Evolutionary conservation across 495 filamentous ascomycete species (phyloP).

Genomic region (Peziza echinospora): DNA sequence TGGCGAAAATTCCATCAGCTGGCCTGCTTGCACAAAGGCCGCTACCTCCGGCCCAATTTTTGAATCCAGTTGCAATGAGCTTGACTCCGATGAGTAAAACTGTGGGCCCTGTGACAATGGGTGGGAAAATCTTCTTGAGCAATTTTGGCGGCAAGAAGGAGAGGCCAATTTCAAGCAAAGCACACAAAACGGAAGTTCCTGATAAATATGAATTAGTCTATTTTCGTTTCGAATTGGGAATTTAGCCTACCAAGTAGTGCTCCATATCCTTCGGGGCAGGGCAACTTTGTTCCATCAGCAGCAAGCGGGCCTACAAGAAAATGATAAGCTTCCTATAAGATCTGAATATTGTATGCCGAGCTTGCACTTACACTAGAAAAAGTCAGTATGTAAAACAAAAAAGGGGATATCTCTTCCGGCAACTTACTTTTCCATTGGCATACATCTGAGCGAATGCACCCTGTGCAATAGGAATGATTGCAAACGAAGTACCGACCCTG

Average conservation of each 20-base stretch:
- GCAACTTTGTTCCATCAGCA: conserved; percentile 40
- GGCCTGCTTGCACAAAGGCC: conserved; percentile 38
- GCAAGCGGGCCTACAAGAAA: conserved; percentile 37
- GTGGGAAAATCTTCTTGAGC: conserved; percentile 64
- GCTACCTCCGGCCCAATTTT: conserved; percentile 66
- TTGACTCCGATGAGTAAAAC: conserved; percentile 57
- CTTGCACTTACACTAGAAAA: no score
- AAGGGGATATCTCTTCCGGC: no score
- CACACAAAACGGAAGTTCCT: conserved; percentile 49
- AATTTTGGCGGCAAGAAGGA: conserved; percentile 49
- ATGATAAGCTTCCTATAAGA: no score
- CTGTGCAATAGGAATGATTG: conserved; percentile 64
- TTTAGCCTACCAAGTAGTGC: conserved; percentile 37
- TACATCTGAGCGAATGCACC: conserved; percentile 76
- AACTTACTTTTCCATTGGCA: conserved; percentile 35
- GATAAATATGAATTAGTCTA: not conserved
- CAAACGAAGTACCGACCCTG: conserved; percentile 58
- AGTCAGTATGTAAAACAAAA: no score
- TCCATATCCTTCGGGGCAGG: conserved; percentile 72
- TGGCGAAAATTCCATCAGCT: conserved; percentile 30
- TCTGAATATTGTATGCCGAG: no score
- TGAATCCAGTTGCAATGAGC: conserved; percentile 54
- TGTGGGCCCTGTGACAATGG: conserved; percentile 69
- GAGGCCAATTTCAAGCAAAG: conserved; percentile 51
- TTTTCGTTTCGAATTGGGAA: no score